Percentiles rank a stretch among this genome's conserved stretches.
Evolutionary conservation across 176 grass and related monocot genomes (phyloP).

Genomic region (Oryza coarctata): DNA sequence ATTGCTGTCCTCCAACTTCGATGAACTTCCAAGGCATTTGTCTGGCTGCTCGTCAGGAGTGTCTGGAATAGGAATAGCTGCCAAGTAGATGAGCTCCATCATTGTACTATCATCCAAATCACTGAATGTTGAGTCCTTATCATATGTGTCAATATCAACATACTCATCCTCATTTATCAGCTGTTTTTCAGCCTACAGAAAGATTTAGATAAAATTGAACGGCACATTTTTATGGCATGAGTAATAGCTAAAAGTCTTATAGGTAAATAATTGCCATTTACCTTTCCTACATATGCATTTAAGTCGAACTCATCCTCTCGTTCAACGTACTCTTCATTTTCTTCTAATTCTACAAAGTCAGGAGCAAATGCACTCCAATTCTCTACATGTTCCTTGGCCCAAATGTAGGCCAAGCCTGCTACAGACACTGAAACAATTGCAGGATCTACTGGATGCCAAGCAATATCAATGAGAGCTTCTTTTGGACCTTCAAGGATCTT

Average conservation of each 20-base stretch:
- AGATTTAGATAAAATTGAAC: conserved; percentile 24
- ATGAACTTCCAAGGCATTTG: conserved; percentile 86
- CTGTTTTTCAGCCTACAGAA: conserved; percentile 72
- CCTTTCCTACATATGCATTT: conserved; percentile 76
- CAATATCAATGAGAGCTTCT: conserved; percentile 87
- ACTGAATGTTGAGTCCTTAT: conserved; percentile 65
- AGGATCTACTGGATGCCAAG: conserved; percentile 89
- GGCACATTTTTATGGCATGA: conserved; percentile 30
- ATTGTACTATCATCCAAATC: conserved; percentile 62
- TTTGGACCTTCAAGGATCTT: conserved; percentile 99
- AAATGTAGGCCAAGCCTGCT: conserved; percentile 70
- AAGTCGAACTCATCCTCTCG: conserved; percentile 91
- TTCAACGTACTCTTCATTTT: conserved; percentile 98
- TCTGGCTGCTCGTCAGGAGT: conserved; percentile 78
- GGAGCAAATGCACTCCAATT: conserved; percentile 99
- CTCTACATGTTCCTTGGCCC: conserved; percentile 89
- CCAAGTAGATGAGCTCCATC: conserved; percentile 65
- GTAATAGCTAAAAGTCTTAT: conserved; percentile 21
- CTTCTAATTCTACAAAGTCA: conserved; percentile 92
- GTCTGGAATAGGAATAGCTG: conserved; percentile 78
- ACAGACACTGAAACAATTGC: conserved; percentile 83
- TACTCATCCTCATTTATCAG: conserved; percentile 72
- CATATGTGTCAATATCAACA: conserved; percentile 70
- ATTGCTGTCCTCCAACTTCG: conserved; percentile 88
- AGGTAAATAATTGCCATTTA: conserved; percentile 17